These are phyloP conservation scores for Fusarium pseudonygamai DNA, from an alignment of 2,329 filamentous ascomycete genomes.

Conservation along the genomic window DNA sequence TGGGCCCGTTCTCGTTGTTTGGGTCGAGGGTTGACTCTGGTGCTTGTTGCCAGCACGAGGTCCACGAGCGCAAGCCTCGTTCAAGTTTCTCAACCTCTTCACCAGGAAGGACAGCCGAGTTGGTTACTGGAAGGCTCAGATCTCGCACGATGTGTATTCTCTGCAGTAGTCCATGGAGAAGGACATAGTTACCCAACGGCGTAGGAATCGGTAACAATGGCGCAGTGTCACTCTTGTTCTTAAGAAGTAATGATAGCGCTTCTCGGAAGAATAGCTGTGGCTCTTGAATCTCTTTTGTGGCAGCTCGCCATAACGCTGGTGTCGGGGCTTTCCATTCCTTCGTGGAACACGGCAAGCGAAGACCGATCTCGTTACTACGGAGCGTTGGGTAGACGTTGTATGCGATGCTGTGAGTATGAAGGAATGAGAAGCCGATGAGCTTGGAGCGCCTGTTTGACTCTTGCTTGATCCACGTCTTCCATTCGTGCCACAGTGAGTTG, in stretches of 20 bases:
- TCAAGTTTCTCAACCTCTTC: slow-evolving; percentile 52
- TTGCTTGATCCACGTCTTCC: slow-evolving; percentile 46
- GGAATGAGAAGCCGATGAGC: slow-evolving; percentile 51
- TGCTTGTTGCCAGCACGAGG: slow-evolving; percentile 51
- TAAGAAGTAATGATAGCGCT: slow-evolving; percentile 46
- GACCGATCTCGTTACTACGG: slow-evolving; percentile 49
- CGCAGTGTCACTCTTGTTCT: slow-evolving; percentile 39
- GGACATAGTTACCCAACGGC: slow-evolving; percentile 50
- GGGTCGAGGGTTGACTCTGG: slow-evolving; percentile 52
- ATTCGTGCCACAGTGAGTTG: slow-evolving; percentile 25
- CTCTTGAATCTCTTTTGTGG: slow-evolving; percentile 37
- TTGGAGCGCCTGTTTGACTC: slow-evolving; percentile 49
- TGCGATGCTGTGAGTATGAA: slow-evolving; percentile 51
- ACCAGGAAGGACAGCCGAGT: slow-evolving; percentile 44
- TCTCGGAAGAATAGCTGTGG: slow-evolving; percentile 51
- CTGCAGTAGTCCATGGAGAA: slow-evolving; percentile 51
- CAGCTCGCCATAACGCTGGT: slow-evolving; percentile 19
- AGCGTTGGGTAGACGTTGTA: slow-evolving; percentile 51
- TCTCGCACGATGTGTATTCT: slow-evolving; percentile 52
- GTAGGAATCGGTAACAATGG: slow-evolving; percentile 46
- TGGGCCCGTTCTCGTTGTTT: slow-evolving; percentile 53
- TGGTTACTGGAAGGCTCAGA: slow-evolving; percentile 48
- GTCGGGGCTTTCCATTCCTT: slow-evolving; percentile 50
- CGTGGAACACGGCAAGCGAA: slow-evolving; percentile 49
- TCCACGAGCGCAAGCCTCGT: slow-evolving; percentile 50